Evolutionary conservation across 2,329 filamentous ascomycete species (phyloP), one percentile per base, ranked within the genome.

Genomic region (Plenodomus lindquistii): DNA sequence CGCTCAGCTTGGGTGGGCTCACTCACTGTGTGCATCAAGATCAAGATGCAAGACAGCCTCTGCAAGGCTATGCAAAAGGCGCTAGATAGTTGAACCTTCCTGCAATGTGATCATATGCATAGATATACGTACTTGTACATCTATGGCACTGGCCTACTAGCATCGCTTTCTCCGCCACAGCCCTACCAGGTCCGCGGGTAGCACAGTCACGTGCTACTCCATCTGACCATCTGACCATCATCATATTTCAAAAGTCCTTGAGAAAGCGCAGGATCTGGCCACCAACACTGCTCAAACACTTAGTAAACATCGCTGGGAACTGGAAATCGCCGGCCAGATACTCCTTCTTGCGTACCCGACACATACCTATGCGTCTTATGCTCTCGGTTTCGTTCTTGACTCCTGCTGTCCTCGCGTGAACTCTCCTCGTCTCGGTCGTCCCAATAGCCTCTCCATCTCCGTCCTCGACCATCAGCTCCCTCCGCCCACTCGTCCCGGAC

Each of bases 361-460:
- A 71, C 66, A 64, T 71, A 70, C 53, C 69, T 59, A 44, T 69
- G 66, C 48, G 52, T 51, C 20, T 59, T 59, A 16, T 58, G 51
- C 42, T 66, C 61, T 43, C 57, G 56, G 5, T 62, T 52, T 9
- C 60, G 40, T 7, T 65, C 62, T 34, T 43, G 46, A 13, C 53
- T 51, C n/a, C 54, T 43, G 31, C 48, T 52, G 19, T 52, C 38
- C n/a, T 55, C 53, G 22, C 53, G 40, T n/a, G 42, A 47, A 35
- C 55, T 45, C 18, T 58, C 46, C 18, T 50, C 52, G 17, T 52
- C 40, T 44, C 18, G 41, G 42, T 19, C 50, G 18, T 10, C 35
- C 35, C 35, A 37, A 17, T 37, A 3, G 4, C 8, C 35, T 15
- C 13, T 5, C 35, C 35, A 20, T 3, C 18, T 9, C 15, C 35